A percentile compares a stretch with the other conserved stretches of the same genome.
These are phyloP conservation scores for Leccinum sublutescens DNA, from an alignment of 768 basidiomycete species.

Conservation along the genomic window DNA sequence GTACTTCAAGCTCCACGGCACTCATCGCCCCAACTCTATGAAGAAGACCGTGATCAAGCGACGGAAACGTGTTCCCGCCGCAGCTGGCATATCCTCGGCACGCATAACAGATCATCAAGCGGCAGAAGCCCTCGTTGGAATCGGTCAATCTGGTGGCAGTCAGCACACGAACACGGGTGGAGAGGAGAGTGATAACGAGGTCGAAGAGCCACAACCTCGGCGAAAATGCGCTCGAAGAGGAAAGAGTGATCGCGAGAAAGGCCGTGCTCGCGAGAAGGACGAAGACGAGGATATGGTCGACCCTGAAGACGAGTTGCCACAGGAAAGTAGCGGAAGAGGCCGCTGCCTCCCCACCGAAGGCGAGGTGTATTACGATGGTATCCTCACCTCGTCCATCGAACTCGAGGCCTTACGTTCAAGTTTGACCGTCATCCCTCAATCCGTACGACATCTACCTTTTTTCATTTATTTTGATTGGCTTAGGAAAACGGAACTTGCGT, in stretches of 20 bases:
- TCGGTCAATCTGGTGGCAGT: slow-evolving; percentile 53
- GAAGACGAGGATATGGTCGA: slow-evolving; percentile 53
- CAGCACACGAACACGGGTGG: slow-evolving; percentile 36
- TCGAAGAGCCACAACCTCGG: slow-evolving; percentile 49
- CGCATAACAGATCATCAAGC: slow-evolving; percentile 83
- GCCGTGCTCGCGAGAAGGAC: slow-evolving; percentile 37
- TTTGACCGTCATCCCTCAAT: slow-evolving; percentile 59
- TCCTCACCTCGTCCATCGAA: slow-evolving; percentile 47
- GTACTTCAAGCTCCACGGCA: slow-evolving; percentile 97
- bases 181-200: slow-evolving; percentile 42
- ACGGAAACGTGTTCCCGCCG: slow-evolving; percentile 94
- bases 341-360: slow-evolving; percentile 48
- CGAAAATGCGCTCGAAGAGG: slow-evolving; percentile 54
- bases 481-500: not conserved
- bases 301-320: slow-evolving; percentile 32
- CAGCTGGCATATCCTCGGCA: slow-evolving; percentile 44
- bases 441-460: not conserved
- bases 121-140: slow-evolving; percentile 84
- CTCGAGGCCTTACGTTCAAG: slow-evolving; percentile 54
- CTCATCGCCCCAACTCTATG: slow-evolving; percentile 96
- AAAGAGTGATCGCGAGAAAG: slow-evolving; percentile 38
- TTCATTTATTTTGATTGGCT: too few relatives aligned
- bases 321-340: slow-evolving; percentile 30
- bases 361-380: slow-evolving; percentile 53
- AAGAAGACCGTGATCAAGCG: slow-evolving; percentile 99